phyloP scores from a whole-genome alignment of 805 yeast species.

The Barnettozyma vustinii region DNA sequence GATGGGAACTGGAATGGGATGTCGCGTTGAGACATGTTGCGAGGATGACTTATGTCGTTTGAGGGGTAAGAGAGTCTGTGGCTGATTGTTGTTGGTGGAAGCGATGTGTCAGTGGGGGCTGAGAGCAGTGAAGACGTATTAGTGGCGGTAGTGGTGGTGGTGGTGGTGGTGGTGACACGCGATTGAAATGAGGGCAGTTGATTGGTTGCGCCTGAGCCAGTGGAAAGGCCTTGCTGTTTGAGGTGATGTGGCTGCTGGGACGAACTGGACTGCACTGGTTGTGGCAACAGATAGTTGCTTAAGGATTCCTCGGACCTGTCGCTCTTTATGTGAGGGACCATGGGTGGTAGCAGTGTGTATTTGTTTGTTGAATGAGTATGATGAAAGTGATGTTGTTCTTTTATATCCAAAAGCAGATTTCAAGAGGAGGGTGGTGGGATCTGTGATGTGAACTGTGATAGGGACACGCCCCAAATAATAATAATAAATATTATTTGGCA shows the following conservation, averaged over 20 bases:
- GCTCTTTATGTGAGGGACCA: background rate
- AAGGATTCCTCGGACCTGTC: background rate
- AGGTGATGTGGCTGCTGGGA: background rate
- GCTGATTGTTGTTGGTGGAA: background rate
- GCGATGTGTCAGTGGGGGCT: background rate
- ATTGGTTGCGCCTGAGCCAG: background rate
- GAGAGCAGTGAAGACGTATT: background rate
- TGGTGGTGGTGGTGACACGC: background rate
- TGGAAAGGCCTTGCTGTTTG: background rate
- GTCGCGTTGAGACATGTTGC: conserved; percentile 1
- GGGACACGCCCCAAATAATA: background rate
- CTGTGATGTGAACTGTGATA: background rate
- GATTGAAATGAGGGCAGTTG: background rate
- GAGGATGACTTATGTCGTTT: conserved; percentile 1
- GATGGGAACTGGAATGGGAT: conserved; percentile 7
- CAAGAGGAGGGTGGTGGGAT: background rate
- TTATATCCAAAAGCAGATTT: background rate
- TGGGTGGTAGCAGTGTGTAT: background rate
- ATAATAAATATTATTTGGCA: too few species aligned
- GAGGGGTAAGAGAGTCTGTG: background rate
- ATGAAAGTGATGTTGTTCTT: background rate
- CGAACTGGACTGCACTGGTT: background rate
- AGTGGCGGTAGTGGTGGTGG: too few species aligned
- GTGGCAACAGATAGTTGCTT: background rate
- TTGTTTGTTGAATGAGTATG: background rate